A percentile compares a stretch with the other conserved stretches of the same genome.
Evolutionary conservation across 2,329 filamentous ascomycete species (phyloP).

Genomic region (Ophiocordyceps camponoti-saundersi): DNA sequence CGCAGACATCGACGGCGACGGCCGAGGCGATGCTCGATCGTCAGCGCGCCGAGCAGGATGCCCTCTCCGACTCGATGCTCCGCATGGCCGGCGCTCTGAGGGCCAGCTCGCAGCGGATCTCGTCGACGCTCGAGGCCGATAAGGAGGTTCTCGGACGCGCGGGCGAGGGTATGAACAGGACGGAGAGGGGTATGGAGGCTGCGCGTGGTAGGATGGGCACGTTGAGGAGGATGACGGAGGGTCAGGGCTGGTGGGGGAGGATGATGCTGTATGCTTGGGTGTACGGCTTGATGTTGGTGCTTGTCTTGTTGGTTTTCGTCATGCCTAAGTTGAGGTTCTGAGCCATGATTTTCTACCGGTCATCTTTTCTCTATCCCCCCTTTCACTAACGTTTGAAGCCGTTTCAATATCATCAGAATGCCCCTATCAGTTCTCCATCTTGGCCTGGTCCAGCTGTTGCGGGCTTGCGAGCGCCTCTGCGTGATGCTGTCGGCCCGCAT

Average conservation of each 20-base stretch:
- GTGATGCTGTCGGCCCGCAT: no score
- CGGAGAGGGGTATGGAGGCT: constrained; percentile 56
- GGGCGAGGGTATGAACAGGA: constrained; percentile 59
- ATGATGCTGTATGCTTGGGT: constrained; percentile 77
- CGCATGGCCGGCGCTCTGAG: constrained; percentile 66
- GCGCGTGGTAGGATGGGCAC: constrained; percentile 64
- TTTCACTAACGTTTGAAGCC: no score
- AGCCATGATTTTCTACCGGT: constrained; percentile 3
- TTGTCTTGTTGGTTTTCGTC: constrained; percentile 68
- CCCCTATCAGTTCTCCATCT: no score
- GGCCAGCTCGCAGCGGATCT: constrained; percentile 54
- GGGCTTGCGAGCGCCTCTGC: no score
- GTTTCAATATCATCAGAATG: no score
- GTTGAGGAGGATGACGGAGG: constrained; percentile 67
- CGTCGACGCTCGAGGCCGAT: constrained; percentile 50
- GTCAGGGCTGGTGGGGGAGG: constrained; percentile 71
- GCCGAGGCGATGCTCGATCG: constrained; percentile 59
- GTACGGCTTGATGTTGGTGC: constrained; percentile 60
- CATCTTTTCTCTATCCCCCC: not conserved
- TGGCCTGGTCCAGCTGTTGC: no score
- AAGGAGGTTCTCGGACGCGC: constrained; percentile 58
- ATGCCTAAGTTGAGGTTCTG: constrained; percentile 78
- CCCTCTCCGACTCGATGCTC: constrained; percentile 66
- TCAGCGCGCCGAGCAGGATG: constrained; percentile 68
- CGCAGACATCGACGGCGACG: constrained; percentile 27